A percentile compares a stretch with the other conserved stretches of the same genome.
These are phyloP conservation scores for Amoebophrya sp. DNA, from an alignment of 169 alveolate species.

Conservation along the genomic window DNA sequence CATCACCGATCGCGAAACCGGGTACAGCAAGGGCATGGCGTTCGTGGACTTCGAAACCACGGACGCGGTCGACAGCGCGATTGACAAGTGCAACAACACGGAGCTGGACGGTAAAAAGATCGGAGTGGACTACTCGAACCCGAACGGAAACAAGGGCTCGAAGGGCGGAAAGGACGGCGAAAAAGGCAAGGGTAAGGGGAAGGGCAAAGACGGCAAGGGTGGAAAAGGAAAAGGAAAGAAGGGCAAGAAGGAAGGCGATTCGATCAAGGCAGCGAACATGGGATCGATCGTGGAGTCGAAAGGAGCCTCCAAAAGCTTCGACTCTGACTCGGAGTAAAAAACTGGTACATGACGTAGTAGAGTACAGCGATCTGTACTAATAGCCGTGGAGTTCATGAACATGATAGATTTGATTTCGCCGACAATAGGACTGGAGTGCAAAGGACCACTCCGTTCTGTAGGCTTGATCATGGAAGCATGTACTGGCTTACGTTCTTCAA, in stretches of 20 bases:
- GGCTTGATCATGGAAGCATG: no score
- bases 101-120: neutral
- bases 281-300: neutral
- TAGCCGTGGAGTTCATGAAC: no score
- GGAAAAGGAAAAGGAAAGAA: neutral
- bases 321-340: neutral
- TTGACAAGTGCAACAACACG: neutral
- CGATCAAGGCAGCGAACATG: neutral
- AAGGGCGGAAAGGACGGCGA: neutral
- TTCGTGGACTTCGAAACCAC: neutral
- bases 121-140: neutral
- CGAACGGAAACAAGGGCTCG: neutral
- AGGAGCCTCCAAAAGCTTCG: neutral
- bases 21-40: neutral
- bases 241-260: neutral
- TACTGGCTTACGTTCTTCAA: no score
- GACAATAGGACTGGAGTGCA: no score
- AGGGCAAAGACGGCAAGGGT: no score
- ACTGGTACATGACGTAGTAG: no score
- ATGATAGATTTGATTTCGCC: no score
- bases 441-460: no score
- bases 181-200: neutral
- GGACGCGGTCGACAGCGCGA: neutral
- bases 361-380: no score
- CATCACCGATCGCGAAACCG: neutral